These are phyloP conservation scores for Neurospora sp. DNA, from an alignment of 495 filamentous ascomycete genomes.

Conservation along the genomic window DNA sequence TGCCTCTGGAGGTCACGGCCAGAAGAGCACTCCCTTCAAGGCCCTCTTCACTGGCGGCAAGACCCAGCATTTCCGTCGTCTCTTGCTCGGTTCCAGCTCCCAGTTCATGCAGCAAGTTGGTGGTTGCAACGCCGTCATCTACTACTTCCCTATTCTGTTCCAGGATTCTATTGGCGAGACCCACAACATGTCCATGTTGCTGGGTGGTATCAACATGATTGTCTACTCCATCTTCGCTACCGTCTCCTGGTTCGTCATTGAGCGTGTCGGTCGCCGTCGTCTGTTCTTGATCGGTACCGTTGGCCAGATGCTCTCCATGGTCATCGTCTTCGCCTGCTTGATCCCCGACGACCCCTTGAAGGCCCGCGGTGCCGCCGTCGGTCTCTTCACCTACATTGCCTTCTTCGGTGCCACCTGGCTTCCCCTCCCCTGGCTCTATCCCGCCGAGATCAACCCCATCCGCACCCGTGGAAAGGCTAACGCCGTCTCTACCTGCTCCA, in stretches of 20 bases:
- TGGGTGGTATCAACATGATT: constrained; percentile 73
- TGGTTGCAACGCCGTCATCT: constrained; percentile 74
- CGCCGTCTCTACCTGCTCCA: constrained; percentile 63
- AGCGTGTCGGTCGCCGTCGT: constrained; percentile 61
- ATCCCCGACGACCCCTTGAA: constrained; percentile 45
- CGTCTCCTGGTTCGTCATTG: constrained; percentile 72
- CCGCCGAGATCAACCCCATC: constrained; percentile 63
- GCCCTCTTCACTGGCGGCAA: constrained; percentile 52
- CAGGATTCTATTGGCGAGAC: constrained; percentile 48
- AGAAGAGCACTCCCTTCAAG: constrained; percentile 43
- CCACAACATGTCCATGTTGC: constrained; percentile 53
- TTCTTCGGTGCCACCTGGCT: constrained; percentile 70
- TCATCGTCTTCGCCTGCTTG: constrained; percentile 62
- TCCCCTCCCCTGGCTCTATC: constrained; percentile 57
- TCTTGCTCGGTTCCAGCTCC: constrained; percentile 49
- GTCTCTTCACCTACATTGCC: constrained; percentile 71
- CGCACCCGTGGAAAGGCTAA: constrained; percentile 67
- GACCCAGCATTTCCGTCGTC: constrained; percentile 55
- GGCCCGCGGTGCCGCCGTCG: constrained; percentile 64
- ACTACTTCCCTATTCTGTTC: constrained; percentile 75
- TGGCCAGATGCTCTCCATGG: constrained; percentile 63
- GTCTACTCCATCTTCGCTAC: constrained; percentile 71
- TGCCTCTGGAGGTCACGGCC: constrained; percentile 47
- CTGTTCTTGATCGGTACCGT: constrained; percentile 60
- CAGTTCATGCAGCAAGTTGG: constrained; percentile 73